These are phyloP conservation scores for Elaphomyces granulatus DNA, from an alignment of 495 filamentous ascomycete genomes.

Conservation along the genomic window DNA sequence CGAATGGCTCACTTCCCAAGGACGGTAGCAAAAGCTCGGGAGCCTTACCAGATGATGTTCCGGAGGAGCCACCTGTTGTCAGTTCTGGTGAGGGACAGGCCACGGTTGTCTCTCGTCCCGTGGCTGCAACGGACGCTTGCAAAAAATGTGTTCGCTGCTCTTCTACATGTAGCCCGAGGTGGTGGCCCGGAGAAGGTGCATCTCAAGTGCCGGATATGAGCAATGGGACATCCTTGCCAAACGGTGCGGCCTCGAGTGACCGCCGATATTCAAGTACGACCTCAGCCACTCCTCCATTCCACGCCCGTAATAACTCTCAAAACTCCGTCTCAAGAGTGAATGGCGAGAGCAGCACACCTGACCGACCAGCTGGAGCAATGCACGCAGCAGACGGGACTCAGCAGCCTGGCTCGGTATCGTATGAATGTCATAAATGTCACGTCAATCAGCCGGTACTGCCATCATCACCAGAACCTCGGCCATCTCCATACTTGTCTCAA, in stretches of 20 bases:
- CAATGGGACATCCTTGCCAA: constrained; percentile 19
- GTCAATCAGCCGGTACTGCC: constrained; percentile 24
- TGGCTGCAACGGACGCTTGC: constrained; percentile 8
- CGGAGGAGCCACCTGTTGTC: constrained; percentile 23
- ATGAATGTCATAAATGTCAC: constrained; percentile 41
- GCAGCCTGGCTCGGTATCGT: constrained; percentile 7
- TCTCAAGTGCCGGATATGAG: constrained; percentile 9
- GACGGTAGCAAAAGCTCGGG: constrained; percentile 19
- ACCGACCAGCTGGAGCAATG: neutral
- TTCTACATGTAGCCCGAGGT: constrained; percentile 26
- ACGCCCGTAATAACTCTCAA: constrained; percentile 14
- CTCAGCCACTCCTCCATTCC: constrained; percentile 17
- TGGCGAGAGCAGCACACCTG: constrained; percentile 14
- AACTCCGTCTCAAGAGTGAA: constrained; percentile 17
- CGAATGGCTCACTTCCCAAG: constrained; percentile 17
- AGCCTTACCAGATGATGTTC: constrained; percentile 15
- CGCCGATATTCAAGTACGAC: constrained; percentile 3
- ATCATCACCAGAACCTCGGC: constrained; percentile 23
- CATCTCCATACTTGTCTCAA: constrained; percentile 22
- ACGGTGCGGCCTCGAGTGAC: constrained; percentile 17
- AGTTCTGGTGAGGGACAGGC: constrained; percentile 23
- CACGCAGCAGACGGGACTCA: neutral
- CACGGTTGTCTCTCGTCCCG: constrained; percentile 9
- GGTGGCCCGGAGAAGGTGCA: constrained; percentile 25
- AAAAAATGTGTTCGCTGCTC: constrained; percentile 28